Conservation (phyloP, 2,329 filamentous ascomycete species). For the Cryphonectria japonica region DNA sequence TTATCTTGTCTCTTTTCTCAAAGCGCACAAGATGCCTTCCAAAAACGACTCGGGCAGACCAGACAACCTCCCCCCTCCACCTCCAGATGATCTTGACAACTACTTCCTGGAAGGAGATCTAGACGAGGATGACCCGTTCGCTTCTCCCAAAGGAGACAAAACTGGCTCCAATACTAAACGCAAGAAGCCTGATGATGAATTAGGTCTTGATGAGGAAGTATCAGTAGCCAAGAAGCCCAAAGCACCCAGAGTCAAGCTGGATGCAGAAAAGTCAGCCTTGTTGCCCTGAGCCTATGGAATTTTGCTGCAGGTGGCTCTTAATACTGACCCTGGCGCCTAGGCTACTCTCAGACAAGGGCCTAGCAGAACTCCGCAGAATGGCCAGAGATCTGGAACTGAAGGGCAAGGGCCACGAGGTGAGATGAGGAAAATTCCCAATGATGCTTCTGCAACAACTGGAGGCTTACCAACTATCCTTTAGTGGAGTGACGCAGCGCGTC, state of each 20-base stretch:
- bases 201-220: slow-evolving; percentile 87
- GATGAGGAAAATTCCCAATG: slow-evolving; percentile 15
- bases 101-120: slow-evolving; percentile 67
- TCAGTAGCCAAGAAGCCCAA: slow-evolving; percentile 76
- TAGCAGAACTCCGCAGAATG: slow-evolving; percentile 77
- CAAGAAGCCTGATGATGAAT: slow-evolving; percentile 50
- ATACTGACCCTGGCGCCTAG: slow-evolving; percentile 48
- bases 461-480: slow-evolving; percentile 46
- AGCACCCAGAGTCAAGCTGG: slow-evolving; percentile 78
- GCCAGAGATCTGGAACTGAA: slow-evolving; percentile 78
- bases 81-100: slow-evolving; percentile 71
- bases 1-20: neutral
- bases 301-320: neutral
- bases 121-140: slow-evolving; percentile 49
- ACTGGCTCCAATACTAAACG: slow-evolving; percentile 54
- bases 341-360: slow-evolving; percentile 80
- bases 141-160: slow-evolving; percentile 49
- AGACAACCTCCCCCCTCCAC: slow-evolving; percentile 35
- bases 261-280: slow-evolving; percentile 68
- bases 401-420: slow-evolving; percentile 90
- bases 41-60: slow-evolving; percentile 36
- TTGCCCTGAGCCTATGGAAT: neutral
- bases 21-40: slow-evolving; percentile 19
- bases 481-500: slow-evolving; percentile 81
- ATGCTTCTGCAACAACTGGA: too few species aligned